phyloP scores from a whole-genome alignment of 352 stramenopile genomes.

The Globisporangium viniferum region DNA sequence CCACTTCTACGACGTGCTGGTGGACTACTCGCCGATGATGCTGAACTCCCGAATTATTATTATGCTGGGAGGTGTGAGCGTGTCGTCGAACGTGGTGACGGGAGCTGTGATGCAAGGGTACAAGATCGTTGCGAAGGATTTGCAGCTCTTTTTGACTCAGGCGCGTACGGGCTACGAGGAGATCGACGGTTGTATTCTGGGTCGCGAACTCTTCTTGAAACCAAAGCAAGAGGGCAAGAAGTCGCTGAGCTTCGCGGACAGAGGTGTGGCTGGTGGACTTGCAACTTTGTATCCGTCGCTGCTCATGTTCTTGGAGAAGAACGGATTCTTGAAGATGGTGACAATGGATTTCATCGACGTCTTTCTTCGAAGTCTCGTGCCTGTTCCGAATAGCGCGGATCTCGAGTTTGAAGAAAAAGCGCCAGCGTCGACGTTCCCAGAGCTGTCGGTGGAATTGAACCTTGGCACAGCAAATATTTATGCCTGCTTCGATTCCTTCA shows the following conservation, averaged over 20 bases:
- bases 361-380: conserved; percentile 71
- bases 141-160: conserved; percentile 73
- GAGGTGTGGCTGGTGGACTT: conserved; percentile 1
- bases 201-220: conserved; percentile 57
- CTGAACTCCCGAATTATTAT: conserved; percentile 71
- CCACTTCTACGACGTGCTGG: conserved; percentile 77
- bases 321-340: conserved; percentile 78
- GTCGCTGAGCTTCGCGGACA: conserved; percentile 37
- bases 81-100: conserved; percentile 86
- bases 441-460: conserved; percentile 80
- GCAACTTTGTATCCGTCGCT: conserved; percentile 55
- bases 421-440: conserved; percentile 41
- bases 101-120: conserved; percentile 85
- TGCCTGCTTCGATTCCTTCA: conserved; percentile 88
- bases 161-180: conserved; percentile 62
- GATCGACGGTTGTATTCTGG: conserved; percentile 61
- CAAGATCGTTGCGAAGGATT: conserved; percentile 71
- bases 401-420: conserved; percentile 30
- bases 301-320: conserved; percentile 78
- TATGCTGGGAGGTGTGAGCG: conserved; percentile 63
- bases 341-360: conserved; percentile 85
- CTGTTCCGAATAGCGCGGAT: conserved; percentile 18
- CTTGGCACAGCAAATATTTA: conserved; percentile 86
- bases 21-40: conserved; percentile 73
- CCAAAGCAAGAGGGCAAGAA: conserved; percentile 33